Base-by-base conservation (phyloP, 2,329 filamentous ascomycete species). In the Tolypocladium tropicale region DNA sequence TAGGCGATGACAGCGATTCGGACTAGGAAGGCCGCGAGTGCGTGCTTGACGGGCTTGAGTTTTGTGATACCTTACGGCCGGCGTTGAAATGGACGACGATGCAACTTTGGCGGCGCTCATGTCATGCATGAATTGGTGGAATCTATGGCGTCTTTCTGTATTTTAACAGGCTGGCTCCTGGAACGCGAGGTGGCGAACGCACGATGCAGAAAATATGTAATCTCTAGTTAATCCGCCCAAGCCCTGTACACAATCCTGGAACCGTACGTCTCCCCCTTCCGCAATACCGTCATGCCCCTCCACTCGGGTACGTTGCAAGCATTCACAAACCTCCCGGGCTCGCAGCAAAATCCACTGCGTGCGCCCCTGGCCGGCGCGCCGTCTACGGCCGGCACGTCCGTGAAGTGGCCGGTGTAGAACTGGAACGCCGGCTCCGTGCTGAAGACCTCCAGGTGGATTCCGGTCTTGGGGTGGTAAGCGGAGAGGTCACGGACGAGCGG, bases 381-480 rank as follows among this genome's bases (percentile, higher is more conserved):
- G n/a, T 77, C 78, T 4, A 84, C 76, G 33, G 76, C 86, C 0
- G 89, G 86, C 14, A 95, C 86, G 64, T 94, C 76, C 61, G 95
- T 91, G 67, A 85, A 86, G 67, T 89, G 86, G 61, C 93, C 94
- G 0, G 91, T 95, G 74, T 97, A 97, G 75, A 96, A 95, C 72
- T 97, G 93, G 78, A 96, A 97, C 0, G 90, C 89, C 0, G 94
- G 94, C 76, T 97, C 93, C 0, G 93, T 97, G 76, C 89, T 94
- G 65, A 84, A 77, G 6, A 96, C 87, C 71, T 96, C 89, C 53
- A 97, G 83, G 68, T 95, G 87, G 62, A 96, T 79, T 60, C 84
- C 83, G 32, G 85, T 87, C 53, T 76, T 77, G 6, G 90, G 83
- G 70, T 96, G 90, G 70, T 81, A 81, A 57, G 94, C 88, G 28